Percentiles rank a stretch among this genome's conserved stretches.
Conservation (phyloP, 495 filamentous ascomycete species). For the Penicillium longicatenatum region DNA sequence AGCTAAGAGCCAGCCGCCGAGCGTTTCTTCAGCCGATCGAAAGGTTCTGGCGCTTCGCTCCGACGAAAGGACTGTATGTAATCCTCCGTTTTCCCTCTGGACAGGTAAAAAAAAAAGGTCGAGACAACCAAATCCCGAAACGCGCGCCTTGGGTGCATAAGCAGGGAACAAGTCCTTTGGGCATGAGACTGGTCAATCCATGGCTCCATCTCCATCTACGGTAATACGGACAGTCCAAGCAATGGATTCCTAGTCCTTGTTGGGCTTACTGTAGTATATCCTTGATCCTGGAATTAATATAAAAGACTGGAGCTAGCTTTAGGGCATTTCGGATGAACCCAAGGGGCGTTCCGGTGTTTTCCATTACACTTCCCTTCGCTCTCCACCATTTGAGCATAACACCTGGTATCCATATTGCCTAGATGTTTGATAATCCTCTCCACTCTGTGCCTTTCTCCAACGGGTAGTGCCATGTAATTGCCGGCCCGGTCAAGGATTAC, state of each 20-base stretch:
- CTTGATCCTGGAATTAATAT: constrained; percentile 22
- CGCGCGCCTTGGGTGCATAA: constrained; percentile 9
- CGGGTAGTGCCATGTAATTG: constrained; percentile 13
- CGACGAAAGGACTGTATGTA: background rate
- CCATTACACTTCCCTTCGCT: too few relatives aligned
- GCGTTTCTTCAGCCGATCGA: constrained; percentile 19
- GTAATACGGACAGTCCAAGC: background rate
- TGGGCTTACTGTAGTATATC: constrained; percentile 14
- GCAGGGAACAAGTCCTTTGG: background rate
- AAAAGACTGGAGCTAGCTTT: constrained; percentile 10
- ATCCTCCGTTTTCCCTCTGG: background rate
- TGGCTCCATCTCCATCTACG: background rate
- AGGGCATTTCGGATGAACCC: constrained; percentile 14
- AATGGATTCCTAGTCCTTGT: constrained; percentile 1
- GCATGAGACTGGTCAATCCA: constrained; percentile 7
- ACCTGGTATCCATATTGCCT: background rate
- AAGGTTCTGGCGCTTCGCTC: constrained; percentile 8
- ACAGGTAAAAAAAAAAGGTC: background rate
- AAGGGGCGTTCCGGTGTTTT: constrained; percentile 1
- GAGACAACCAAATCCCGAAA: constrained; percentile 13
- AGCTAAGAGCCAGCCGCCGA: constrained; percentile 1
- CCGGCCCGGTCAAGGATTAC: constrained; percentile 11
- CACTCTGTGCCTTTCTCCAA: constrained; percentile 2
- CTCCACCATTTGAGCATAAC: background rate
- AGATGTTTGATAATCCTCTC: background rate